Evolutionary conservation across 495 filamentous ascomycete species (phyloP), one percentile per base, ranked within the genome.

Genomic region (Hyaloscypha hepaticicola): DNA sequence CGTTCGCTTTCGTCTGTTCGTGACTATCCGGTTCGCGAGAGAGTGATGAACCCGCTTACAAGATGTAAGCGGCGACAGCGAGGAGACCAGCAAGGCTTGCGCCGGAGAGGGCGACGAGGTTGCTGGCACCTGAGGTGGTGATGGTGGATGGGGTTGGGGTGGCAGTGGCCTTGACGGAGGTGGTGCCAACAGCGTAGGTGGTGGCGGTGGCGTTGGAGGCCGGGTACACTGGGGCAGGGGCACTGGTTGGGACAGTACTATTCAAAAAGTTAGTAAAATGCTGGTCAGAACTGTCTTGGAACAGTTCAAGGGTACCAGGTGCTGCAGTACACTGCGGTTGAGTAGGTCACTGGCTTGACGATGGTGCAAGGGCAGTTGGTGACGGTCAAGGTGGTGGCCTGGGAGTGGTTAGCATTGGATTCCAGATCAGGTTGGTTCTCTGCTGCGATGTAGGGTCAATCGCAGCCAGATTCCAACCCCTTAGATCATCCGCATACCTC

Each of bases 311-410:
- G 69, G 60, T 81, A 88, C 85, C 88, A 90, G 78, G 80, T 82
- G 76, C 82, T 74, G 83, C 88, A 90, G 80, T 82, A 73, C 69
- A 88, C 84, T 72, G 81, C 79, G 73, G 83, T 83, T 71, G 83
- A 80, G 76, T 80, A 83, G 74, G 79, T 77, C 67, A 90, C 78
- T 69, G 89, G 88, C 75, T 86, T 84, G 78, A 85, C 86, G 80
- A 91, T 78, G 74, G 89, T 95, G 85, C 86, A 90, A 57, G 87
- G 85, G 85, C 86, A 88, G 83, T 88, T 78, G 74, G 85, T 85
- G 82, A 93, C 85, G 79, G 91, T 93, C 77, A 93, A 78, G 76
- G 87, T 90, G 73, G 88, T 90, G 74, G 90, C 77, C 84, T 87
- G 61, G 65, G 49, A 70, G 65, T 63, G 68, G 50, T 45, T 52